Conservation (phyloP, 2,329 filamentous ascomycete genomes). For the Blastomyces percursus region DNA sequence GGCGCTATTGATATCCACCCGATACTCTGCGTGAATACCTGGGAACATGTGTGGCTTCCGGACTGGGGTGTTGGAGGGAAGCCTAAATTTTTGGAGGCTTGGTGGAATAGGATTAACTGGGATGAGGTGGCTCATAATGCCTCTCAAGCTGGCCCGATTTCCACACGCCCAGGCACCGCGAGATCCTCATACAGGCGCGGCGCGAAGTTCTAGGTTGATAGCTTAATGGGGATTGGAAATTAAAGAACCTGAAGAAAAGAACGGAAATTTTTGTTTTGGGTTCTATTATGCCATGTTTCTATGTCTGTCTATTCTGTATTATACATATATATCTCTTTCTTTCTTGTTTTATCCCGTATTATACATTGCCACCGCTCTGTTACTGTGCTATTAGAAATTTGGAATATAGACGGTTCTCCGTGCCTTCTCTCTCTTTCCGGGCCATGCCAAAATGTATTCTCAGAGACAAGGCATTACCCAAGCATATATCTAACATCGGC, state of each 20-base stretch:
- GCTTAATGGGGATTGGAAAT: background rate
- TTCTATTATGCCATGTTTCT: conserved; percentile 4
- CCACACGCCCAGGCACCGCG: conserved; percentile 1
- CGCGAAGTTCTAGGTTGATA: background rate
- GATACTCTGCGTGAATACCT: conserved; percentile 84
- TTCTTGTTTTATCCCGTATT: background rate
- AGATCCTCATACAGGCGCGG: background rate
- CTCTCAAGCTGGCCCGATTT: conserved; percentile 8
- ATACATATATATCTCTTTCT: conserved; percentile 6
- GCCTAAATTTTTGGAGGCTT: conserved; percentile 59
- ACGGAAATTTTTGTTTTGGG: background rate
- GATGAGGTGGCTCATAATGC: conserved; percentile 49
- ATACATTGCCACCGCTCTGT: background rate
- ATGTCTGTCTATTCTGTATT: conserved; percentile 8
- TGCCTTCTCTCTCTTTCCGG: background rate
- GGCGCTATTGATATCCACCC: conserved; percentile 51
- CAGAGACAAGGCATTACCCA: background rate
- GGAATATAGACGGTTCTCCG: background rate
- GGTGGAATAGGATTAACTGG: conserved; percentile 91
- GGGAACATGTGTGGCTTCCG: conserved; percentile 85
- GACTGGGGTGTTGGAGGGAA: conserved; percentile 75
- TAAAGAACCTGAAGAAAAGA: background rate
- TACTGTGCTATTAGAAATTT: background rate
- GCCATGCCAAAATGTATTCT: background rate
- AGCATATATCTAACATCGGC: background rate